Base-by-base conservation (phyloP, 83 land plant species). In the Isoetes engelmannii region DNA sequence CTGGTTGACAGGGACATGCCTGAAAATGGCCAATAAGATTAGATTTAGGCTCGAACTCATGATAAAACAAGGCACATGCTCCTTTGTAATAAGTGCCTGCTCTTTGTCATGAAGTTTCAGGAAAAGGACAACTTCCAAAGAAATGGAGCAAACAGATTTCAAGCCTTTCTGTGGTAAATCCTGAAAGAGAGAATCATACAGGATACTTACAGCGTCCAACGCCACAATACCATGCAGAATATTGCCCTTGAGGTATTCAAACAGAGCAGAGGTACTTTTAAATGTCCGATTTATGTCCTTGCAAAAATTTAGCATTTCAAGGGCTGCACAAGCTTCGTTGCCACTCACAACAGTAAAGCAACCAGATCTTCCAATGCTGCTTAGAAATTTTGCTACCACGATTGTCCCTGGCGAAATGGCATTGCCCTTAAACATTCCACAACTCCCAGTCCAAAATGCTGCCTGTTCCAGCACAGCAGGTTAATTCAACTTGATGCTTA, bases 161-260 rank as follows among this genome's bases (percentile, higher is more conserved):
- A n/a, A n/a, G n/a, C n/a, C n/a, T n/a, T n/a, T 15, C 49, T 19
- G 53, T 45, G 15, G 7, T 8, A 63, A 8, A 47, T 7, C 7
- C 43, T 7, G 6, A 17, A 8, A 10, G 9, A 63, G 5, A 12
- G 63, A 48, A 63, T 63, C 54, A 47, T 13, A 47, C 4, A 45
- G 44, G 18, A 66, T 51, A 64, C 84, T 58, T 84, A 87, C 90
- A 64, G 69, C 78, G 73, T 87, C 90, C 45, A 87, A 74, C 50
- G 87, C 85, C 54, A 80, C 72, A 47, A 84, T 69, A 5, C 80
- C 90, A 7, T 83, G 83, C 60, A 87, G 80, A n/a, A 61, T 77
- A 55, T 69, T 69, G 70, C 85, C 81, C 75, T 77, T 84, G 43
- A 87, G 77, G 71, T 80, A 74, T 44, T 78, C 83, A 87, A 83